Evolutionary conservation across 75 land plant species (phyloP).

Genomic region (Sequoia sempervirens): DNA sequence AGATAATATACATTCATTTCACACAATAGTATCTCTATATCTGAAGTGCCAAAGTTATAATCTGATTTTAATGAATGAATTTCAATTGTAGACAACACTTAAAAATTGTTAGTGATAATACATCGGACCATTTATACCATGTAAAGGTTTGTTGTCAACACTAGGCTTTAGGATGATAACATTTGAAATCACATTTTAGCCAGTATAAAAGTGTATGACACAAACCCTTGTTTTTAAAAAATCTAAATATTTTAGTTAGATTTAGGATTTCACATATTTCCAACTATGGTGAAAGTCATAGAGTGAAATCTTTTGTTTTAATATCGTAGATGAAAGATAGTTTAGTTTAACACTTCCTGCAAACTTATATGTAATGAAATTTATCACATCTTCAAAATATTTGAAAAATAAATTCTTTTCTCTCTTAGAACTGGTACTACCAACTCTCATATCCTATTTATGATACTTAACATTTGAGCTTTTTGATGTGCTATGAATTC

Average conservation of each 20-base stretch:
- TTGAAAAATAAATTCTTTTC: neutral
- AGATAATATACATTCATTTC: neutral
- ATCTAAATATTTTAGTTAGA: neutral
- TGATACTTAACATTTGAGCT: neutral
- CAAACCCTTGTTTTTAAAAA: neutral
- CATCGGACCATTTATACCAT: neutral
- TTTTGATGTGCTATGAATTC: slow-evolving; percentile 1
- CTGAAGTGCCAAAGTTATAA: neutral
- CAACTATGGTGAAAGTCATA: neutral
- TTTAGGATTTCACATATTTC: neutral
- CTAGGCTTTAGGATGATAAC: neutral
- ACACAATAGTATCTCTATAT: neutral
- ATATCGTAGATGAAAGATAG: neutral
- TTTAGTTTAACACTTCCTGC: neutral
- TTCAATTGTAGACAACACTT: neutral
- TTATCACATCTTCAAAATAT: neutral
- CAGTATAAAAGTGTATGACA: neutral
- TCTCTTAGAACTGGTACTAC: neutral
- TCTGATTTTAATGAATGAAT: neutral
- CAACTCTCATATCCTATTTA: neutral
- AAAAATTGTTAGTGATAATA: neutral
- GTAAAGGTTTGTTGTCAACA: neutral
- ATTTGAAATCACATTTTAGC: neutral
- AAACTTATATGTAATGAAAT: neutral
- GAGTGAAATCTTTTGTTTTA: neutral